Percentiles rank a stretch among this genome's conserved stretches.
phyloP scores from a whole-genome alignment of 2,329 filamentous ascomycete species.

The Phaeosphaeria sp. region DNA sequence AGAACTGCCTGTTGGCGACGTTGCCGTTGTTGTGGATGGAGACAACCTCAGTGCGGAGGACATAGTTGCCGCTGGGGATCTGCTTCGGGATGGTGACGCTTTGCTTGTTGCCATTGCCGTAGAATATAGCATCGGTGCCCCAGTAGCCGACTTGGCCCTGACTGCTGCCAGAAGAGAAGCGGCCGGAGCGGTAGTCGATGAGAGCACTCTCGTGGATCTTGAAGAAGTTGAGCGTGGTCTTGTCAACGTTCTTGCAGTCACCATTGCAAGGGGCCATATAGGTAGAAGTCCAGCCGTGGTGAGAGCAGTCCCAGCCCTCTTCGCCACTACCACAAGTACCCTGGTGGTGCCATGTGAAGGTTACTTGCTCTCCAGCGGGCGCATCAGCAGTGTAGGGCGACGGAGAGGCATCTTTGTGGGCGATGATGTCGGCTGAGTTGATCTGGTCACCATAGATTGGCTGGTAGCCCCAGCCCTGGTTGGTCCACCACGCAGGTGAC shows the following conservation, averaged over 20 bases:
- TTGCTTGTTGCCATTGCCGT: constrained; percentile 39
- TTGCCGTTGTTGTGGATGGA: constrained; percentile 45
- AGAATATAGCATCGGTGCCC: constrained; percentile 45
- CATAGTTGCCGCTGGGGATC: constrained; percentile 44
- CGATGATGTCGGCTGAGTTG: constrained; percentile 34
- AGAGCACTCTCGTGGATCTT: constrained; percentile 41
- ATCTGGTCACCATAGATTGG: constrained; percentile 37
- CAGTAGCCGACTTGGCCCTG: constrained; percentile 37
- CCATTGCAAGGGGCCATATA: constrained; percentile 42
- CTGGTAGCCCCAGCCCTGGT: constrained; percentile 41
- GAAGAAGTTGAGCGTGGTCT: constrained; percentile 41
- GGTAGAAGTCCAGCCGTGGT: constrained; percentile 43
- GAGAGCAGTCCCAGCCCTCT: constrained; percentile 42
- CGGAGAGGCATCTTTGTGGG: constrained; percentile 37
- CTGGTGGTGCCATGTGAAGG: constrained; percentile 40
- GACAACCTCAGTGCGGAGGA: constrained; percentile 43
- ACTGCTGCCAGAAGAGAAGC: constrained; percentile 27
- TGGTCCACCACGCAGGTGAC: constrained; percentile 43
- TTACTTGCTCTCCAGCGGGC: constrained; percentile 37
- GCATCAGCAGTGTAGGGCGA: constrained; percentile 37
- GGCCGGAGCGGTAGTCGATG: constrained; percentile 35
- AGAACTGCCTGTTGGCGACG: constrained; percentile 41
- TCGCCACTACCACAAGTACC: constrained; percentile 32
- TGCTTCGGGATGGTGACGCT: constrained; percentile 40
- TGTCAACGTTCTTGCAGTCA: constrained; percentile 41